phyloP scores from a whole-genome alignment of 129 eudicot species.

The Flaveria robusta region DNA sequence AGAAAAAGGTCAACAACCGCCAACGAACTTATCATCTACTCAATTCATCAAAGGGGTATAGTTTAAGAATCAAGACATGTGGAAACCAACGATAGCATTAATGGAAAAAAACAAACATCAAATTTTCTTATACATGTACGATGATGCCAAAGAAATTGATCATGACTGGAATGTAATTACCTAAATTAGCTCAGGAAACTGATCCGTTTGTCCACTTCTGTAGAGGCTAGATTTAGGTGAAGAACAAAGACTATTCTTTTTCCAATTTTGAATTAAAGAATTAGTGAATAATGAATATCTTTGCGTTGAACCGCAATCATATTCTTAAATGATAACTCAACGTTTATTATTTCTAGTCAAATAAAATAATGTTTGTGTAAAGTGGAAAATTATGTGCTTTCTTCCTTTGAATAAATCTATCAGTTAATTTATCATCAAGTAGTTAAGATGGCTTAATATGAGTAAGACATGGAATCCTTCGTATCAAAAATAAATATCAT shows the following conservation, averaged over 20 bases:
- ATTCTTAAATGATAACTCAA: constrained; percentile 13
- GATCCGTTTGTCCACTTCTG: constrained; percentile 31
- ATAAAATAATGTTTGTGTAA: not conserved
- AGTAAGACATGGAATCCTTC: too few species aligned
- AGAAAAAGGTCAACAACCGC: constrained; percentile 40
- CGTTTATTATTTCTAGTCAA: not conserved
- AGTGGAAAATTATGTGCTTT: constrained; percentile 1
- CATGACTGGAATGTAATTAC: constrained; percentile 29
- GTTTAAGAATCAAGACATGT: constrained; percentile 34
- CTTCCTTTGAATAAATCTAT: not conserved
- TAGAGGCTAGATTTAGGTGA: constrained; percentile 26
- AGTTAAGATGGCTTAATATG: too few species aligned
- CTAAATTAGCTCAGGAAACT: constrained; percentile 31
- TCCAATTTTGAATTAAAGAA: constrained; percentile 4
- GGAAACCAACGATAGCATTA: constrained; percentile 13
- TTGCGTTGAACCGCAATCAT: constrained; percentile 10
- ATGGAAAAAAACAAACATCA: constrained; percentile 12
- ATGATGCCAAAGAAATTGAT: constrained; percentile 24
- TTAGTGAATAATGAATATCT: constrained; percentile 1
- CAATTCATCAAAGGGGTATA: constrained; percentile 27
- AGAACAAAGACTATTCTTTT: constrained; percentile 29
- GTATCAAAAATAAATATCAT: too few species aligned
- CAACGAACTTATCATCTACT: constrained; percentile 39
- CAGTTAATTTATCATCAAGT: not conserved
- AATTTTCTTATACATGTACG: constrained; percentile 10